Conservation (phyloP, 148 eudicot genomes). For the Persicaria tinctoria region DNA sequence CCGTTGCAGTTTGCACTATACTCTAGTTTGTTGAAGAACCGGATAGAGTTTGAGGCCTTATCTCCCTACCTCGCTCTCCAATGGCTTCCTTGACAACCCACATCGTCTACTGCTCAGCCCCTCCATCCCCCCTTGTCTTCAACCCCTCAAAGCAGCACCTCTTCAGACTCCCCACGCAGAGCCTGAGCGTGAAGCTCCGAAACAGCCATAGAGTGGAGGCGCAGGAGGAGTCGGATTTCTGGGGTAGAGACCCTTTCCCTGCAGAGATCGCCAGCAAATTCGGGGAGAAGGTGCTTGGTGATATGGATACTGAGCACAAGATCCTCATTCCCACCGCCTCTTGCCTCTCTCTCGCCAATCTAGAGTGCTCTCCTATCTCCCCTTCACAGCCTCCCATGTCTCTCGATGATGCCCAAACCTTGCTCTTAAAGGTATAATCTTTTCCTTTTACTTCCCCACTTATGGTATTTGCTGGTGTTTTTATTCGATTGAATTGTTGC, state of each 20-base stretch:
- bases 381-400: constrained; percentile 41
- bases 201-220: constrained; percentile 15
- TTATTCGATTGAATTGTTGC: background rate
- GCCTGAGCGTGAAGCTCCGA: background rate
- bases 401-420: constrained; percentile 45
- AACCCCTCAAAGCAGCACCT: background rate
- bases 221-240: constrained; percentile 28
- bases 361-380: constrained; percentile 32
- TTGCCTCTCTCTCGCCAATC: constrained; percentile 60
- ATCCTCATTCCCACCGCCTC: constrained; percentile 67
- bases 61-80: background rate
- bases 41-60: constrained; percentile 7
- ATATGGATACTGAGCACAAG: constrained; percentile 56
- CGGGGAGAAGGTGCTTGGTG: constrained; percentile 64
- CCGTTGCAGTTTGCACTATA: background rate
- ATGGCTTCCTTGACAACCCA: constrained; percentile 7
- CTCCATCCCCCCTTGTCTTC: background rate
- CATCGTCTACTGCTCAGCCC: background rate
- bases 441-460: background rate
- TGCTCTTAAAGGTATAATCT: constrained; percentile 45
- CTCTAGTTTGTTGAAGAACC: background rate
- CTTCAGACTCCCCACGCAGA: background rate
- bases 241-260: constrained; percentile 81
- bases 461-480: background rate
- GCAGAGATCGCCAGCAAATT: constrained; percentile 74